Base-by-base conservation (phyloP, 2,329 filamentous ascomycete species). In the Fusarium sp. region DNA sequence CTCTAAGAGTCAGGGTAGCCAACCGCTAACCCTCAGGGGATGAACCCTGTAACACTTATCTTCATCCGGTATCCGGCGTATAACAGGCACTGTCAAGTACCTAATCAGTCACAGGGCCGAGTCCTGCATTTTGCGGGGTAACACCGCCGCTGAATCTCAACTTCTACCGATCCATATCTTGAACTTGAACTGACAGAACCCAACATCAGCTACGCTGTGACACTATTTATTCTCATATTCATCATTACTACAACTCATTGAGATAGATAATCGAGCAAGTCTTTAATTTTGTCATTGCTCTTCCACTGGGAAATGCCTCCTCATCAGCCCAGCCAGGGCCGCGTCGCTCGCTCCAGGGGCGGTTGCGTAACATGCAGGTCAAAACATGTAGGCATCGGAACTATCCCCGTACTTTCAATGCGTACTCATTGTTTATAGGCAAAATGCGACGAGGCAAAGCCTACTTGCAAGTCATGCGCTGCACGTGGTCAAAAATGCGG, bases 341-440 rank as follows among this genome's bases (percentile, higher is more conserved):
- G 54, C 15, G 54, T 56, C 7, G 54, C 54, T n/a, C 54, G 54
- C 18, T 56, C 54, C 28, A 56, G 54, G 17, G 54, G 54, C 28
- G 54, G 54, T 45, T 56, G 54, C 54, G 54, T 56, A 32, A 56
- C 54, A 26, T 56, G 54, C 54, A 44, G 54, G 38, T 42, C 38
- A 14, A 56, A 56, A 24, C 54, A 56, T 44, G 54, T 56, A 45
- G 22, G 54, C 17, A 26, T 41, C 26, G 22, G 22, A 22, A n/a
- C 17, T 6, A 44, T 6, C 28, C 22, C 54, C 26, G 10, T 30
- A 22, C 12, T 44, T 32, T 11, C 22, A 17, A 6, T 10, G 22
- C 5, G 7, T 15, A 32, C 54, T 56, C 54, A 56, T 22, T 2
- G 4, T 20, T 15, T 44, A 2, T 32, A 56, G 54, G 54, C 54